A percentile compares a stretch with the other conserved stretches of the same genome.
These are phyloP conservation scores for Aureobasidium sp. DNA, from an alignment of 2,329 filamentous ascomycete species.

Conservation along the genomic window DNA sequence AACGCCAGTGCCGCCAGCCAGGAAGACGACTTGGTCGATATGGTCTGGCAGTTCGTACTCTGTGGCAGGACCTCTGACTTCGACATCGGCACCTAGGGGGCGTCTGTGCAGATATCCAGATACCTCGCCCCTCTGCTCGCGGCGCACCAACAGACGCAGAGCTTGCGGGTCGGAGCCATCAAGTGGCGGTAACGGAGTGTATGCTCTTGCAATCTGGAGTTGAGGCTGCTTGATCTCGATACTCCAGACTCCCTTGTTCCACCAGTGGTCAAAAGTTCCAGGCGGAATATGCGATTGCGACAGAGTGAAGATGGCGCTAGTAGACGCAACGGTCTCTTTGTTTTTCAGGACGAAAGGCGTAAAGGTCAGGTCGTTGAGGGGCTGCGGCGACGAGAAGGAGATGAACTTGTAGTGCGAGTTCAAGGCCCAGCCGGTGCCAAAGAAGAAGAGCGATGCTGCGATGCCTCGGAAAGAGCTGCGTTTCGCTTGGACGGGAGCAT, in stretches of 20 bases:
- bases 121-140: constrained; percentile 73
- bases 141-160: constrained; percentile 71
- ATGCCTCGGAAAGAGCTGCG: constrained; percentile 6
- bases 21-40: constrained; percentile 61
- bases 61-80: constrained; percentile 70
- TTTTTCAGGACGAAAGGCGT: constrained; percentile 58
- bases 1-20: constrained; percentile 89
- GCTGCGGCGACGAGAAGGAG: not conserved
- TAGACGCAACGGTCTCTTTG: constrained; percentile 57
- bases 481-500: not conserved
- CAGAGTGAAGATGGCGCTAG: constrained; percentile 63
- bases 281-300: not conserved
- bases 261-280: constrained; percentile 17
- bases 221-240: constrained; percentile 93
- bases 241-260: constrained; percentile 51
- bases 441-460: not conserved
- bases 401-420: not conserved
- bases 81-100: constrained; percentile 43
- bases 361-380: constrained; percentile 55
- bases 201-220: constrained; percentile 82
- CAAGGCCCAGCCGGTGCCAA: constrained; percentile 4
- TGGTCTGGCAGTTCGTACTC: constrained; percentile 54
- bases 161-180: constrained; percentile 28
- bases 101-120: constrained; percentile 66
- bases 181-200: constrained; percentile 72